phyloP scores from a whole-genome alignment of 257 asterid species.

The Nicotiana paniculata region DNA sequence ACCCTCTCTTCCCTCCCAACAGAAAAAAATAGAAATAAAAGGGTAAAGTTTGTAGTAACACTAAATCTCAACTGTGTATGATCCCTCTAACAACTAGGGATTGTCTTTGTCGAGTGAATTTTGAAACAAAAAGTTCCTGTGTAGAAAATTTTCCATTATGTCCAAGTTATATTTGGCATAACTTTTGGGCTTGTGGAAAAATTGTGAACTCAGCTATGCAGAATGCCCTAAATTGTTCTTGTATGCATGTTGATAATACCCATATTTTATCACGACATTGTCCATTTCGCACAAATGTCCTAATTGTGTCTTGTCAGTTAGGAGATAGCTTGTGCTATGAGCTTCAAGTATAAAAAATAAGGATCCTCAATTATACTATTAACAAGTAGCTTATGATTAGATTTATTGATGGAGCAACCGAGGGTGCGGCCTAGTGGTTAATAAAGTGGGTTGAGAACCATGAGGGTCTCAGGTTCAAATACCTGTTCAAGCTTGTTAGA shows the following conservation, averaged over 20 bases:
- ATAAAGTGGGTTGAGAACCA: no score
- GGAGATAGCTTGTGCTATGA: no score
- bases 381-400: no score
- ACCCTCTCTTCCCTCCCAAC: neutral
- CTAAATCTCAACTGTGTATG: neutral
- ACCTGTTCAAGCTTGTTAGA: no score
- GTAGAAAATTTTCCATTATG: neutral
- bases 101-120: neutral
- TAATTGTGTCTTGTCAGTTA: no score
- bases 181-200: neutral
- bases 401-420: no score
- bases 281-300: neutral
- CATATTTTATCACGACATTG: neutral
- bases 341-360: no score
- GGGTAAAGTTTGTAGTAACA: neutral
- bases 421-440: no score
- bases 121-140: neutral
- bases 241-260: neutral
- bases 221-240: neutral
- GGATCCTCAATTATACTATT: no score
- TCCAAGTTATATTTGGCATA: neutral
- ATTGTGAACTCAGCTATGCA: neutral
- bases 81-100: neutral
- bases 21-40: neutral
- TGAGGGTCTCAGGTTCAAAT: no score